These are phyloP conservation scores for Kodamaea derodonti DNA, from an alignment of 1,139 yeast species.

Conservation along the genomic window DNA sequence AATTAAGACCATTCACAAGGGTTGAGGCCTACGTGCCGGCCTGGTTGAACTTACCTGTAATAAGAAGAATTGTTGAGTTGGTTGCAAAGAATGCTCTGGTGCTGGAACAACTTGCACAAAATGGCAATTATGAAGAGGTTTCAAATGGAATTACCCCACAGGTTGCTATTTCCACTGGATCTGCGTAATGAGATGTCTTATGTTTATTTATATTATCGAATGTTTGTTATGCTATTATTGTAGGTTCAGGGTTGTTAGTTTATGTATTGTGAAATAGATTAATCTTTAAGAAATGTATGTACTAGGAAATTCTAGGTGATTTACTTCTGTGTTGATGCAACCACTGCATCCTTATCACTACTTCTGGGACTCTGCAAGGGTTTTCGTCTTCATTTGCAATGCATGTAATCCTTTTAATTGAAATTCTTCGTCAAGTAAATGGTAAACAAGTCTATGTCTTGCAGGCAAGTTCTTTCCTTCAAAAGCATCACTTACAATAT, in stretches of 20 bases:
- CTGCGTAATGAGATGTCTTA: constrained; percentile 1
- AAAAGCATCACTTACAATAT: constrained; percentile 69
- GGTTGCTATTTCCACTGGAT: constrained; percentile 1
- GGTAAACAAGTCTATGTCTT: constrained; percentile 77
- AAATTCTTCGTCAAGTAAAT: constrained; percentile 68
- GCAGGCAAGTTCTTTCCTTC: constrained; percentile 64
- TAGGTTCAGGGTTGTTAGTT: no score
- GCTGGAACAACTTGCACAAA: constrained; percentile 23
- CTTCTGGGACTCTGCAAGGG: constrained; percentile 56
- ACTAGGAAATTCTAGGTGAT: no score
- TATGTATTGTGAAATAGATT: not conserved
- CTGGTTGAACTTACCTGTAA: constrained; percentile 83
- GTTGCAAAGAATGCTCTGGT: constrained; percentile 76
- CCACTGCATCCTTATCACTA: no score
- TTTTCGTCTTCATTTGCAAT: constrained; percentile 78
- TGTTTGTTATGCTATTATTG: constrained; percentile 4
- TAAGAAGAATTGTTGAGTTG: constrained; percentile 84
- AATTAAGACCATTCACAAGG: constrained; percentile 79
- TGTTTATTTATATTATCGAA: constrained; percentile 5
- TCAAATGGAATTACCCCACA: constrained; percentile 1
- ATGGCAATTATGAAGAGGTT: not conserved
- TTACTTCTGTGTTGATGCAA: no score
- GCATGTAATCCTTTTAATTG: constrained; percentile 79
- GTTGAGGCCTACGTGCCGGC: constrained; percentile 98
- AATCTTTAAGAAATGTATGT: no score